Evolutionary conservation across 306 rosid species (phyloP), one percentile per base, ranked within the genome.

Genomic region (Erythrophleum fordii): DNA sequence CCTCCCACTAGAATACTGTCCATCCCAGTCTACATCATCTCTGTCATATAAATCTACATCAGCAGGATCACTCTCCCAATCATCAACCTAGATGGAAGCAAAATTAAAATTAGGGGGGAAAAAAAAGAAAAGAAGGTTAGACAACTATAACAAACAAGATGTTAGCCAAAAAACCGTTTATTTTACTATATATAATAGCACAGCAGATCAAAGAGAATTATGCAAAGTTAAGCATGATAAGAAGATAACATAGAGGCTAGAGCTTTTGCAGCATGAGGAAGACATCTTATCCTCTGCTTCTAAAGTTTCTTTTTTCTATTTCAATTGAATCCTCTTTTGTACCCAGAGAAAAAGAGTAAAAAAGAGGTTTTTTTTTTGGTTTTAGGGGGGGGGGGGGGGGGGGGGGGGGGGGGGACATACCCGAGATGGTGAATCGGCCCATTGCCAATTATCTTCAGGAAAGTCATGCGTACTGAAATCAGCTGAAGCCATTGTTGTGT

Each of bases 21-120:
- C 99, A 86, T 96, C 99, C 98, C 97, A 96, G 85, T 96, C 99
- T 45, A 96, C 96, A 0, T 96, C 98, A 86, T 96, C 99, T 88
- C 99, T 89, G 64, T 96, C 99, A 65, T 96, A 93, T 31, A 96
- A 77, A 82, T 92, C 99, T 78, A 96, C 97, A 75, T 96, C 98
- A 37, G 97, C 98, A 77, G 97, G 97, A 90, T 96, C 98, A 80
- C 99, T 96, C 83, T 96, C 99, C 97, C 97, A 96, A 48, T 91
- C 99, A 64, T 96, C 99, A 84, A 92, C 92, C 99, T 96, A 83
- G 39, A 60, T 5, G 11, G 76, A 80, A 82, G 77, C 80, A 56
- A 70, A 29, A n/a, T 37, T 18, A 31, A 59, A 59, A 5, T 23
- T 7, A 37, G 0, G 5, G 8, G 42, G 66, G 18, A 25, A 23